phyloP scores from a whole-genome alignment of 2,329 filamentous ascomycete species.

The Cytospora chrysosperma region DNA sequence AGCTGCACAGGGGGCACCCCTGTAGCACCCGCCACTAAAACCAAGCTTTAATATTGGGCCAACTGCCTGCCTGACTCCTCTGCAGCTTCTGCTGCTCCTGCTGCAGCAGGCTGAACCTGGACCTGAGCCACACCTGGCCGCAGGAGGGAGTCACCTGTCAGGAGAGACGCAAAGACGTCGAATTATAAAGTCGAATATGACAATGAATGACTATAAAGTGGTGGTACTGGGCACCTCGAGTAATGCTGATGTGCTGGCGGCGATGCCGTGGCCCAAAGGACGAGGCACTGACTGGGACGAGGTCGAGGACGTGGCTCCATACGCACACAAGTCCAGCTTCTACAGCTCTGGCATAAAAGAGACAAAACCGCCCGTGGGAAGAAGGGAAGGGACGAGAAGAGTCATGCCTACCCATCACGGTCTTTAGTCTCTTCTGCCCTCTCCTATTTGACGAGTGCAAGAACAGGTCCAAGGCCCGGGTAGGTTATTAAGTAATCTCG shows the following conservation, averaged over 20 bases:
- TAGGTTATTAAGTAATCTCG: not conserved
- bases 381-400: not conserved
- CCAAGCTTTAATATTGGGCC: not conserved
- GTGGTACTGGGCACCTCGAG: no score
- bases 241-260: not conserved
- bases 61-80: not conserved
- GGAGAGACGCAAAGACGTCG: no score
- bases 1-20: not conserved
- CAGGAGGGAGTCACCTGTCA: not conserved
- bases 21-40: not conserved
- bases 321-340: not conserved
- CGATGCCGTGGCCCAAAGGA: no score
- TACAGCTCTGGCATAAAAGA: not conserved
- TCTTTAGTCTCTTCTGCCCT: not conserved
- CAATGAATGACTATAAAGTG: no score
- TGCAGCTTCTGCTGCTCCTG: no score
- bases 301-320: not conserved
- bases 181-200: no score
- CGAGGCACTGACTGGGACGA: not conserved
- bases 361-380: not conserved
- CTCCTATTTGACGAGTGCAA: not conserved
- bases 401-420: not conserved
- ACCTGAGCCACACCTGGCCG: not conserved
- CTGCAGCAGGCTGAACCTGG: no score
- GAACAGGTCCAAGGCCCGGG: not conserved